These are phyloP conservation scores for Harrya chromipes DNA, from an alignment of 768 basidiomycete species.

Conservation along the genomic window DNA sequence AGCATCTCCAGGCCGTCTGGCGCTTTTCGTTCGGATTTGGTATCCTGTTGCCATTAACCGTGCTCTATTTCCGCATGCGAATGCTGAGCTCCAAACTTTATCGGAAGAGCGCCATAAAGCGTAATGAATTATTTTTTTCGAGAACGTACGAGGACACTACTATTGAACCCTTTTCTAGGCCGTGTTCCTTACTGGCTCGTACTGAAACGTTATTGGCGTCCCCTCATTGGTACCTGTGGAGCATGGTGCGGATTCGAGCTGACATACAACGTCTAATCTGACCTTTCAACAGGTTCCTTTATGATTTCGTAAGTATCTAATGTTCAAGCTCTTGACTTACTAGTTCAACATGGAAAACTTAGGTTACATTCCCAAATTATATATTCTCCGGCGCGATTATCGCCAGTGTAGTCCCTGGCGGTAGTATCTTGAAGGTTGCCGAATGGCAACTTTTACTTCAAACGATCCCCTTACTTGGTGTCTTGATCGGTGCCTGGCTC, in stretches of 20 bases:
- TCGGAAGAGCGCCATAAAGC: slow-evolving; percentile 60
- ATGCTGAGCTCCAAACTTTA: slow-evolving; percentile 70
- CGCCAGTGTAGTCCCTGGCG: slow-evolving; percentile 55
- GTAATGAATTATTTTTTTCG: slow-evolving; percentile 31
- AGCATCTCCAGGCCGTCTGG: slow-evolving; percentile 63
- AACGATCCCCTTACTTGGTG: slow-evolving; percentile 60
- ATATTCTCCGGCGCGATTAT: slow-evolving; percentile 68
- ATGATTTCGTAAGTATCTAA: slow-evolving; percentile 50
- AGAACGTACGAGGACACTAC: background rate
- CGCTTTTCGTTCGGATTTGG: slow-evolving; percentile 64
- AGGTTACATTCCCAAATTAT: slow-evolving; percentile 73
- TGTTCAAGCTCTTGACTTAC: background rate
- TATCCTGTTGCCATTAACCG: slow-evolving; percentile 57
- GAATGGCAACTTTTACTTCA: slow-evolving; percentile 70
- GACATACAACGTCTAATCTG: background rate
- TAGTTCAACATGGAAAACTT: background rate
- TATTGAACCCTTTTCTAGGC: slow-evolving; percentile 29
- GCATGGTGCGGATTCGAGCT: slow-evolving; percentile 47
- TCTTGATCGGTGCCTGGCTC: slow-evolving; percentile 46
- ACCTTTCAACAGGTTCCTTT: slow-evolving; percentile 50
- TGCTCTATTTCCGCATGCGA: slow-evolving; percentile 67
- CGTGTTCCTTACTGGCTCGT: slow-evolving; percentile 60
- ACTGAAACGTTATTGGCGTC: slow-evolving; percentile 60
- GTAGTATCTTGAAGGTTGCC: slow-evolving; percentile 54
- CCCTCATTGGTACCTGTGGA: slow-evolving; percentile 68